A percentile compares a stretch with the other conserved stretches of the same genome.
These are phyloP conservation scores for Trypanosoma boissoni DNA, from an alignment of 208 protist species.

Conservation along the genomic window DNA sequence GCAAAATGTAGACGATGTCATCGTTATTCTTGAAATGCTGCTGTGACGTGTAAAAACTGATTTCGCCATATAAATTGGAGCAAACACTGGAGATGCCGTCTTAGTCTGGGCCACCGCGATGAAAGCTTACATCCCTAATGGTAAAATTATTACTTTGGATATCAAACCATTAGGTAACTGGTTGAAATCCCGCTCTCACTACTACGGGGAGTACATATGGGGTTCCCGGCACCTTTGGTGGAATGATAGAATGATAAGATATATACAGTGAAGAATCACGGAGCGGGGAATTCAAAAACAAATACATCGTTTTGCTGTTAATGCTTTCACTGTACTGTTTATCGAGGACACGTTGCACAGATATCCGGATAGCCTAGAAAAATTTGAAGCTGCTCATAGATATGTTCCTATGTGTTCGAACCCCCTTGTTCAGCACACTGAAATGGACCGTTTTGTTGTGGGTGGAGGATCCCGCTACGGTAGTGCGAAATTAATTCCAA, in stretches of 20 bases:
- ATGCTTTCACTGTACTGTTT: slow-evolving; percentile 21
- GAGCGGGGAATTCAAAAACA: not conserved
- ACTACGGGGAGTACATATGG: slow-evolving; percentile 11
- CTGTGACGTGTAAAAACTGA: slow-evolving; percentile 24
- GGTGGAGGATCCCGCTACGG: slow-evolving; percentile 11
- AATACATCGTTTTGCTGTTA: slow-evolving; percentile 13
- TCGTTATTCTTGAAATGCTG: slow-evolving; percentile 29
- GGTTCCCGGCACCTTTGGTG: slow-evolving; percentile 15
- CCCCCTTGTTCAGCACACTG: slow-evolving; percentile 23
- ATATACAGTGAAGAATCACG: slow-evolving; percentile 21
- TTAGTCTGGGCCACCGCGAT: slow-evolving; percentile 23
- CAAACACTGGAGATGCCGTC: slow-evolving; percentile 21
- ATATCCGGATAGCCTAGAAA: slow-evolving; percentile 20
- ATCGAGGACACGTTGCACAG: slow-evolving; percentile 21
- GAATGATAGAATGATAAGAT: slow-evolving; percentile 19
- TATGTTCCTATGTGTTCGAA: slow-evolving; percentile 21
- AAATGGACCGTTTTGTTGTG: slow-evolving; percentile 24
- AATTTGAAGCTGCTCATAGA: slow-evolving; percentile 18
- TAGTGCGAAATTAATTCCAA: slow-evolving; percentile 16
- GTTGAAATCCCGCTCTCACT: slow-evolving; percentile 15
- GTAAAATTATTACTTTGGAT: slow-evolving; percentile 24
- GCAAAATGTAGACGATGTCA: slow-evolving; percentile 20
- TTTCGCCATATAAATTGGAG: slow-evolving; percentile 22
- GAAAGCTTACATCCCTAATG: slow-evolving; percentile 20
- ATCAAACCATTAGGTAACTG: slow-evolving; percentile 24